These are phyloP conservation scores for Monilinia fructicola DNA, from an alignment of 2,329 filamentous ascomycete species.

Conservation along the genomic window DNA sequence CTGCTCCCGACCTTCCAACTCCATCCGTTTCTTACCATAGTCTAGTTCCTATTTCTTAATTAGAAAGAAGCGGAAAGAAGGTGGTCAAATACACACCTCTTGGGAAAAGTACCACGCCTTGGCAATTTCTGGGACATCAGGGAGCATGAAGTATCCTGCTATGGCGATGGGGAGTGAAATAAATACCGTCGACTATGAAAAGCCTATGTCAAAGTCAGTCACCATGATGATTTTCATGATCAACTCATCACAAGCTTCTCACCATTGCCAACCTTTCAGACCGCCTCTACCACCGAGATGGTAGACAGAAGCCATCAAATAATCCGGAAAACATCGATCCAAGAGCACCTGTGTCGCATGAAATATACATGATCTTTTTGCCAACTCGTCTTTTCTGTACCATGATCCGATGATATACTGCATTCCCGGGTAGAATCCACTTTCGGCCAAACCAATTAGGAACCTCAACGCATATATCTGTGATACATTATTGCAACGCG, in stretches of 20 bases:
- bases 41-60: slow-evolving; percentile 16
- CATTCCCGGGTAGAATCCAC: slow-evolving; percentile 51
- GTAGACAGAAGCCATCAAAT: slow-evolving; percentile 47
- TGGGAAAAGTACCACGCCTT: slow-evolving; percentile 24
- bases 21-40: slow-evolving; percentile 32
- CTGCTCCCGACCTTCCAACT: slow-evolving; percentile 42
- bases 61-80: slow-evolving; percentile 25
- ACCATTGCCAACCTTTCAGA: slow-evolving; percentile 43
- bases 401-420: slow-evolving; percentile 59
- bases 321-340: slow-evolving; percentile 49
- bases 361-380: slow-evolving; percentile 55
- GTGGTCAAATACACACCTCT: slow-evolving; percentile 19
- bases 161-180: slow-evolving; percentile 41
- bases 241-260: background rate
- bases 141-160: slow-evolving; percentile 33
- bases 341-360: slow-evolving; percentile 58
- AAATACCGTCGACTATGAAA: slow-evolving; percentile 45
- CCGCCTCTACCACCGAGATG: slow-evolving; percentile 44
- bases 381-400: slow-evolving; percentile 45
- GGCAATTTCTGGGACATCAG: slow-evolving; percentile 42
- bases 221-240: background rate
- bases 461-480: slow-evolving; percentile 45
- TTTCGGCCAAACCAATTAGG: slow-evolving; percentile 50
- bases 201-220: slow-evolving; percentile 34
- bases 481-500: slow-evolving; percentile 19